These are phyloP conservation scores for Malus orientalis DNA, from an alignment of 306 rosid genomes.

Conservation along the genomic window DNA sequence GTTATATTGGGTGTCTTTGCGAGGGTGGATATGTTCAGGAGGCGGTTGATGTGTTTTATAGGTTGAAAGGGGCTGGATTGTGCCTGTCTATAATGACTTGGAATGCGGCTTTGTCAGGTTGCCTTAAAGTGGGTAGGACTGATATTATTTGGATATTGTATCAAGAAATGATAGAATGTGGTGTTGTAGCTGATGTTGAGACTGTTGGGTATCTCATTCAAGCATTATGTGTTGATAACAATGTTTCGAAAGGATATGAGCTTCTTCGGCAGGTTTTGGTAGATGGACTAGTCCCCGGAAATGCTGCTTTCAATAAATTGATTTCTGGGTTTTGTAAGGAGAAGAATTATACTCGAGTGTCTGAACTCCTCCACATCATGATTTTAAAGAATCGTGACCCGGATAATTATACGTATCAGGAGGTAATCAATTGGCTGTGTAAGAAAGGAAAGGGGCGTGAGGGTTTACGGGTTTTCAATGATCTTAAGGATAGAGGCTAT, in stretches of 20 bases:
- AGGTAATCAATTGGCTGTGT: slow-evolving; percentile 52
- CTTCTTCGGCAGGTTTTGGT: slow-evolving; percentile 55
- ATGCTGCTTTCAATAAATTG: slow-evolving; percentile 41
- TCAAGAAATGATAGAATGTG: slow-evolving; percentile 44
- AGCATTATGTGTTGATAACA: slow-evolving; percentile 48
- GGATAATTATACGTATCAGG: slow-evolving; percentile 46
- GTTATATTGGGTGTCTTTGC: slow-evolving; percentile 39
- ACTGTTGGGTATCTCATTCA: slow-evolving; percentile 53
- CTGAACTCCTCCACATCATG: slow-evolving; percentile 67
- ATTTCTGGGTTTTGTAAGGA: slow-evolving; percentile 46
- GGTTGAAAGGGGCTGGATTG: slow-evolving; percentile 36
- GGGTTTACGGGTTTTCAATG: slow-evolving; percentile 50
- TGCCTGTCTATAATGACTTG: slow-evolving; percentile 44
- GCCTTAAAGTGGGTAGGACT: slow-evolving; percentile 44
- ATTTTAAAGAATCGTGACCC: slow-evolving; percentile 38
- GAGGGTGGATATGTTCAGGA: slow-evolving; percentile 51
- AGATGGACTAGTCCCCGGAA: slow-evolving; percentile 46
- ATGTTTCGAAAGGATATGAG: slow-evolving; percentile 41
- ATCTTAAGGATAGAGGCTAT: slow-evolving; percentile 77
- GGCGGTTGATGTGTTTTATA: slow-evolving; percentile 35
- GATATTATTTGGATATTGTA: slow-evolving; percentile 65
- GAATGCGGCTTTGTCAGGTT: slow-evolving; percentile 45
- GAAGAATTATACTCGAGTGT: slow-evolving; percentile 34
- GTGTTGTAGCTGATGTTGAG: slow-evolving; percentile 38
- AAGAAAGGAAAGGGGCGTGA: slow-evolving; percentile 28